Base-by-base conservation (phyloP, 2,329 filamentous ascomycete species). In the Clonostachys solani region DNA sequence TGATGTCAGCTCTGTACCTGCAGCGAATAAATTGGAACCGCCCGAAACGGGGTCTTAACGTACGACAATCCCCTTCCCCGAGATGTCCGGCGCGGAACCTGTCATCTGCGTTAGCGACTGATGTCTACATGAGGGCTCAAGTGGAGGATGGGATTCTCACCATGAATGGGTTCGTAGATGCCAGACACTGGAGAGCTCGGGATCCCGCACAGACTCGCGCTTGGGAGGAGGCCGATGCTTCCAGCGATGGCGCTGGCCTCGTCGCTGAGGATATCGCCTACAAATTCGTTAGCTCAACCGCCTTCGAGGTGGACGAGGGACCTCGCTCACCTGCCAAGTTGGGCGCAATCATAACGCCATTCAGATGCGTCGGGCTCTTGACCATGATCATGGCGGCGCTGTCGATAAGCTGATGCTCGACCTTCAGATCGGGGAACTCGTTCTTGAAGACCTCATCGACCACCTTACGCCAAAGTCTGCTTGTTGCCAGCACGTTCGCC, bases 381-480 rank as follows among this genome's bases (percentile, higher is more conserved):
- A 96, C 81, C 87, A 96, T 91, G 56, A 96, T 73, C 91, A 96
- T 96, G 52, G 91, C 90, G 15, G 91, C 92, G 51, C 83, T 89
- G 72, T 96, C 92, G 63, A 96, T 95, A 47, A 96, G 78, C 64
- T 96, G 90, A 68, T 96, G 91, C 52, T 83, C 82, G 43, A 92
- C 71, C 73, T 88, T 80, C 40, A 96, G 70, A 66, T 91, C 80
- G 4, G 92, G 91, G 73, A 92, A 96, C 74, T 96, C 92, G 54
- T 85, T 85, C 55, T 77, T 79, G 78, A 95, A 91, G 50, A 92
- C 78, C 68, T 95, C 87, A 36, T 80, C 81, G 19, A 95, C 86
- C 1, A 86, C 86, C 71, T 87, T 89, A 51, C 91, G 78, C 92
- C 91, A 96, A 59, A 96, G 72, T 48, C 91, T 76, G 60, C 82